phyloP scores from a whole-genome alignment of 441 rosid species.

The Hypseocharis bilobata region DNA sequence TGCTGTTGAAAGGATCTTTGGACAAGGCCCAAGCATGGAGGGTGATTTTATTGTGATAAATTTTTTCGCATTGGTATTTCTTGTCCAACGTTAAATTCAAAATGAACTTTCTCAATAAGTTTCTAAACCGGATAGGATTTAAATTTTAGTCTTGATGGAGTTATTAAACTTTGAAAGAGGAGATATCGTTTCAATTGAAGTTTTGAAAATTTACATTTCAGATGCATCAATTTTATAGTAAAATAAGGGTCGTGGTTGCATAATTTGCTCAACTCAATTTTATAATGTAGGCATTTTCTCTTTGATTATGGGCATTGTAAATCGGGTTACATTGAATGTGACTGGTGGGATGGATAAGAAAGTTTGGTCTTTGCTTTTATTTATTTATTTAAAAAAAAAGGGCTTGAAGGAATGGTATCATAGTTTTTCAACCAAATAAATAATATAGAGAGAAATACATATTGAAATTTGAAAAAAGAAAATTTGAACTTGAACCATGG shows the following conservation, averaged over 20 bases:
- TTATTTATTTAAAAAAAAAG: no score
- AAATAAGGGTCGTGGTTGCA: neutral
- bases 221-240: neutral
- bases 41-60: slow-evolving; percentile 68
- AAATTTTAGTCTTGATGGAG: neutral
- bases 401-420: no score
- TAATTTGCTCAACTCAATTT: neutral
- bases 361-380: no score
- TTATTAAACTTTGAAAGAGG: slow-evolving; percentile 1
- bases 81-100: neutral
- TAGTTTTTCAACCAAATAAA: no score
- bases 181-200: neutral
- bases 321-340: neutral
- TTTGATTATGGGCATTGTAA: neutral
- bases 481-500: neutral
- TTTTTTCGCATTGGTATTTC: slow-evolving; percentile 75
- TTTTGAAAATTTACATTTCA: neutral
- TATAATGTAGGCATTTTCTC: neutral
- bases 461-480: neutral
- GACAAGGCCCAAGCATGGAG: slow-evolving; percentile 38
- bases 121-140: slow-evolving; percentile 7
- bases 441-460: neutral
- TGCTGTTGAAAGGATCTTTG: slow-evolving; percentile 47
- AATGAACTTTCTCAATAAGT: slow-evolving; percentile 1
- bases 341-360: neutral